A percentile compares a stretch with the other conserved stretches of the same genome.
Conservation (phyloP, 2,329 filamentous ascomycete genomes). For the Beauveria sp. region DNA sequence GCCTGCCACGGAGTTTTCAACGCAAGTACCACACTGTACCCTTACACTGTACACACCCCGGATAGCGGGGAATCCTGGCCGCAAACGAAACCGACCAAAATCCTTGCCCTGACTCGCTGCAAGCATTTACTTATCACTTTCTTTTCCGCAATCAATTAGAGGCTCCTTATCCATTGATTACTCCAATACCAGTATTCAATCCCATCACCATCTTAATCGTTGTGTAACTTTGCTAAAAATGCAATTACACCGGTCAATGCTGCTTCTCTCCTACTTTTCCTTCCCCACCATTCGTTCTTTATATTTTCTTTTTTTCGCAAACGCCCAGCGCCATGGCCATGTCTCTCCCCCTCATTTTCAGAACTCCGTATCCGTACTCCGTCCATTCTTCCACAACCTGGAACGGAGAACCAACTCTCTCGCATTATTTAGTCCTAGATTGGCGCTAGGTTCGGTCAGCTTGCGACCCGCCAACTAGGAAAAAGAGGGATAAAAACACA, state of each 20-base stretch:
- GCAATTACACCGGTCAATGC: neutral
- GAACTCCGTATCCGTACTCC: neutral
- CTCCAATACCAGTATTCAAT: too few species aligned
- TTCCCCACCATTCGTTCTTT: neutral
- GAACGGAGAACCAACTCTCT: neutral
- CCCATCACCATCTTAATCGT: too few species aligned
- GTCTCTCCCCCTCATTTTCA: neutral
- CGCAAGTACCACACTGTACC: too few species aligned
- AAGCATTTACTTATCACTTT: neutral
- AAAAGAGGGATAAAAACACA: neutral
- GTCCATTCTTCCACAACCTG: too few species aligned
- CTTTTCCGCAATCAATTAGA: too few species aligned
- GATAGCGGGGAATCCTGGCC: constrained; percentile 1
- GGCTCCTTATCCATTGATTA: too few species aligned
- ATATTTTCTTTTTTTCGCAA: neutral
- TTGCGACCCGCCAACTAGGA: neutral
- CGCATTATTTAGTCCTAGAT: neutral
- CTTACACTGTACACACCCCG: neutral
- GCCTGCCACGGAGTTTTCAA: too few species aligned
- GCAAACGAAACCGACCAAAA: neutral
- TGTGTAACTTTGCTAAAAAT: too few species aligned
- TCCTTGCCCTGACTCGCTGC: neutral
- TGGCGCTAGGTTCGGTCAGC: neutral
- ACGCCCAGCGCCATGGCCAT: too few species aligned
- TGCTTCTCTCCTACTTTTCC: neutral